phyloP scores from a whole-genome alignment of 2,329 filamentous ascomycete genomes.

The Aspergillus jensenii region DNA sequence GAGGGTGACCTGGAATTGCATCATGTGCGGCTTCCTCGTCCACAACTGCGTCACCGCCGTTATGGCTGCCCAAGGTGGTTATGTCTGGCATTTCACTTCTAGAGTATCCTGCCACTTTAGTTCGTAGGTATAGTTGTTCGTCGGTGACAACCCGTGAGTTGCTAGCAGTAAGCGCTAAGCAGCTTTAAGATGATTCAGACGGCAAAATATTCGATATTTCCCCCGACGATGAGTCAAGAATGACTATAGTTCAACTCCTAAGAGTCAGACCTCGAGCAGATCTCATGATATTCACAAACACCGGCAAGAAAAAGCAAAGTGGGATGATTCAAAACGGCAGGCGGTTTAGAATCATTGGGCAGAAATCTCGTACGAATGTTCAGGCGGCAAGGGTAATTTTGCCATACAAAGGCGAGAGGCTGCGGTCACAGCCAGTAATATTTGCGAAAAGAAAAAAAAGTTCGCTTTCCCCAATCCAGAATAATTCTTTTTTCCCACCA shows the following conservation, averaged over 20 bases:
- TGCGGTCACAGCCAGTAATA: constrained; percentile 16
- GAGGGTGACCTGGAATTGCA: constrained; percentile 73
- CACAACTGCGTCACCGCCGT: constrained; percentile 21
- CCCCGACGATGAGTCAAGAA: not conserved
- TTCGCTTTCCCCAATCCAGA: constrained; percentile 20
- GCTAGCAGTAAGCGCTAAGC: not conserved
- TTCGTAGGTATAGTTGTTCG: not conserved
- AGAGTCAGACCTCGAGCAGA: not conserved
- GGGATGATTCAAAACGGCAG: constrained; percentile 13
- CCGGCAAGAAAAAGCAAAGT: constrained; percentile 2
- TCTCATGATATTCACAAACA: not conserved
- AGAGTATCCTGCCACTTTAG: not conserved
- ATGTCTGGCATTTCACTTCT: constrained; percentile 34
- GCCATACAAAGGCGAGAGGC: constrained; percentile 6
- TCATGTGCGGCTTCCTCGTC: constrained; percentile 46
- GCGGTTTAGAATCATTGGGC: constrained; percentile 23
- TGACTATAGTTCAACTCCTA: not conserved
- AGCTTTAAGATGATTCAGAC: not conserved
- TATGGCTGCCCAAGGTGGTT: constrained; percentile 26
- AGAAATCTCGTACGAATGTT: constrained; percentile 21
- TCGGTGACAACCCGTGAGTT: not conserved
- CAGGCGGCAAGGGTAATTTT: constrained; percentile 24
- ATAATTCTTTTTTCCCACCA: constrained; percentile 20
- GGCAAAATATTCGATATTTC: not conserved
- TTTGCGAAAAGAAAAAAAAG: constrained; percentile 17